A percentile compares a stretch with the other conserved stretches of the same genome.
Conservation (phyloP, 306 rosid species). For the Pyrus pyrifolia region DNA sequence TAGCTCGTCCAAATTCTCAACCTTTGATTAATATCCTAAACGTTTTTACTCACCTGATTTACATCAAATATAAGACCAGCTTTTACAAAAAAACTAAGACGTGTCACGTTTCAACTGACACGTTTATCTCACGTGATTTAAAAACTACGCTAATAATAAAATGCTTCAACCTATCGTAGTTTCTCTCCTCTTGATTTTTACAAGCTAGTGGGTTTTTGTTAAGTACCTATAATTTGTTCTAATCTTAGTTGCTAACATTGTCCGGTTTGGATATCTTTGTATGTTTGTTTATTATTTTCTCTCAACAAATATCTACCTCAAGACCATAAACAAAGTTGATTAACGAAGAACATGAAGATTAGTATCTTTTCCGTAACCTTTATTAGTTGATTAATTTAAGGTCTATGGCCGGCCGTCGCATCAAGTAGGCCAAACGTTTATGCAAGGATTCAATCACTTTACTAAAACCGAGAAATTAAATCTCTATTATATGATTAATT, state of each 20-base stretch:
- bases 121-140: no score
- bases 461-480: neutral
- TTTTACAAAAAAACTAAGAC: neutral
- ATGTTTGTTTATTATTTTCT: neutral
- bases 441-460: slow-evolving; percentile 12
- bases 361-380: neutral
- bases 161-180: no score
- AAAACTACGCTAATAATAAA: no score
- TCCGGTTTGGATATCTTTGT: neutral
- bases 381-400: neutral
- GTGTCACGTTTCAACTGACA: neutral
- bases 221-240: neutral
- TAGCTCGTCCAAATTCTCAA: neutral
- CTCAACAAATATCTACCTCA: slow-evolving; percentile 14
- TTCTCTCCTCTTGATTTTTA: neutral
- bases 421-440: slow-evolving; percentile 4
- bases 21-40: neutral
- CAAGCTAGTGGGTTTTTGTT: neutral
- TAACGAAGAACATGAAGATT: neutral
- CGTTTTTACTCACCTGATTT: neutral
- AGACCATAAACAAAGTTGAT: neutral
- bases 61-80: neutral
- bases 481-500: neutral
- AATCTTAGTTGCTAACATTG: neutral
- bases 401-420: slow-evolving; percentile 26